phyloP scores from a whole-genome alignment of 257 asterid species.

The Cinchona pubescens region DNA sequence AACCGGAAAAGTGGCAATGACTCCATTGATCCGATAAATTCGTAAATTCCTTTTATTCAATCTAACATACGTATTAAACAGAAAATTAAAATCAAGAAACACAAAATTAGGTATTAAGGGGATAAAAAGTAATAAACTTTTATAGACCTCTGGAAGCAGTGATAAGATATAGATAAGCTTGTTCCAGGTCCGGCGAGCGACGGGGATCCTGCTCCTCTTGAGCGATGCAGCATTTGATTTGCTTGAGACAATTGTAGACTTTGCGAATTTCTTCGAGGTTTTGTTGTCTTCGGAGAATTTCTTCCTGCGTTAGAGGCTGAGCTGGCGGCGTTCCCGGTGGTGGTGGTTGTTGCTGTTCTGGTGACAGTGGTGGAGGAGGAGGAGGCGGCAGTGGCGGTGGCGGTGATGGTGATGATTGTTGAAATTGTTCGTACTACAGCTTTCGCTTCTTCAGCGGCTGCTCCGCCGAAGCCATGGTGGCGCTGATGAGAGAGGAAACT shows the following conservation, averaged over 20 bases:
- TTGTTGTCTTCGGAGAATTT: slow-evolving; percentile 59
- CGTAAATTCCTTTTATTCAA: neutral
- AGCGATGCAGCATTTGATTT: slow-evolving; percentile 47
- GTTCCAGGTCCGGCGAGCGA: slow-evolving; percentile 50
- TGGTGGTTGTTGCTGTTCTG: slow-evolving; percentile 38
- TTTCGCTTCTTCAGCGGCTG: slow-evolving; percentile 54
- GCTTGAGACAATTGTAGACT: slow-evolving; percentile 63
- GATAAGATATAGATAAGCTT: slow-evolving; percentile 71
- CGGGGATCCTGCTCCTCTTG: slow-evolving; percentile 38
- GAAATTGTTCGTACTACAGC: slow-evolving; percentile 34
- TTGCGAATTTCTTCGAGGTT: slow-evolving; percentile 79
- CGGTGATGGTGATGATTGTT: slow-evolving; percentile 42
- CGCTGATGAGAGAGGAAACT: neutral
- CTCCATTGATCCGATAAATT: neutral
- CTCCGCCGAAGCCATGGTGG: slow-evolving; percentile 44
- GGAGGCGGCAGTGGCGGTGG: slow-evolving; percentile 42
- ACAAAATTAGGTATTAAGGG: neutral
- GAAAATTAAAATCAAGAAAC: slow-evolving; percentile 1
- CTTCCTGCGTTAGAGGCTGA: slow-evolving; percentile 65
- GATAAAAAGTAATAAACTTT: neutral
- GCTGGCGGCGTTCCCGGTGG: slow-evolving; percentile 44
- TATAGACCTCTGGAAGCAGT: slow-evolving; percentile 68
- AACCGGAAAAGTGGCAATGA: neutral
- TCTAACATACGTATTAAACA: neutral
- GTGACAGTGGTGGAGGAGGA: slow-evolving; percentile 39